phyloP scores from a whole-genome alignment of 495 filamentous ascomycete species.

The Lasiosphaeris hirsuta region DNA sequence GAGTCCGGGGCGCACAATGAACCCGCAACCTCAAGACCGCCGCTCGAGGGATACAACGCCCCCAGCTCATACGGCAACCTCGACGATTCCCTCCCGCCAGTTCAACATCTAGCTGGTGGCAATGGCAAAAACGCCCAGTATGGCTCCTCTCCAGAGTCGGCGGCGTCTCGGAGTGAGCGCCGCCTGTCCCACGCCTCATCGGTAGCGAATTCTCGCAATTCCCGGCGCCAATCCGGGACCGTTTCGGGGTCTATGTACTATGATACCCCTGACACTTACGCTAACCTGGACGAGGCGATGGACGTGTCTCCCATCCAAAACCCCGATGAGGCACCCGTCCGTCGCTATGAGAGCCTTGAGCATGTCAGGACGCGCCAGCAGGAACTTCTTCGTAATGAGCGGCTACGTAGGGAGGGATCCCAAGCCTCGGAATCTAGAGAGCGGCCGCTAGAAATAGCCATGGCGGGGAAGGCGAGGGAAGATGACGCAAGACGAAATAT shows the following conservation, averaged over 20 bases:
- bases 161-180: neutral
- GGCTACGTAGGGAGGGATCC: neutral
- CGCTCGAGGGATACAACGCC: slow-evolving; percentile 7
- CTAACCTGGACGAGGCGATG: slow-evolving; percentile 47
- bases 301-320: slow-evolving; percentile 45
- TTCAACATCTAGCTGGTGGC: neutral
- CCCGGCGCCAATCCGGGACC: slow-evolving; percentile 12
- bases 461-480: neutral
- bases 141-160: neutral
- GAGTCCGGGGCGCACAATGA: neutral
- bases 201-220: slow-evolving; percentile 7
- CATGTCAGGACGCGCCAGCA: slow-evolving; percentile 23
- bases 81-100: slow-evolving; percentile 6
- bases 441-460: neutral
- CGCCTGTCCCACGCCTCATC: slow-evolving; percentile 2
- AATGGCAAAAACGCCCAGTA: neutral
- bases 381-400: slow-evolving; percentile 13
- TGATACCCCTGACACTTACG: slow-evolving; percentile 46
- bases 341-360: slow-evolving; percentile 29
- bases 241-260: slow-evolving; percentile 27
- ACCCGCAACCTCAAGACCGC: neutral
- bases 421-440: slow-evolving; percentile 6
- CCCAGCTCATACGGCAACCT: slow-evolving; percentile 16
- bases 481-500: slow-evolving; percentile 5
- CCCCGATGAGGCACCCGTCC: slow-evolving; percentile 35